These are phyloP conservation scores for Komagataella mondaviorum DNA, from an alignment of 805 yeast genomes.

Conservation along the genomic window DNA sequence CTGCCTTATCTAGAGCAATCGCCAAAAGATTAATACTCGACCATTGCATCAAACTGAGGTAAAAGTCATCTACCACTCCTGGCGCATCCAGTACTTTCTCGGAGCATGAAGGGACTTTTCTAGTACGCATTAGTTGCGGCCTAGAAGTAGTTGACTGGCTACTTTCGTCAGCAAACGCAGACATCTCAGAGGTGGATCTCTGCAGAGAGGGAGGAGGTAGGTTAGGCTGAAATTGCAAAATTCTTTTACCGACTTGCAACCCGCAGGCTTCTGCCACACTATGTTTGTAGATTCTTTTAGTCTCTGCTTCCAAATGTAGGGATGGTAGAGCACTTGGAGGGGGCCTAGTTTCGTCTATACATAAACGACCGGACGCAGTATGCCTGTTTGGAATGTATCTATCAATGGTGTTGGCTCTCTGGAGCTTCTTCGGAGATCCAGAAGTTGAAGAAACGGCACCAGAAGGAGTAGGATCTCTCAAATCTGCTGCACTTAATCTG, in stretches of 20 bases:
- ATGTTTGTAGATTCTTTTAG: conserved; percentile 47
- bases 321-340: conserved; percentile 26
- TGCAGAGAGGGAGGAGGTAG: conserved; percentile 39
- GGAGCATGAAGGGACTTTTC: conserved; percentile 77
- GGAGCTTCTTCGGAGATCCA: conserved; percentile 5
- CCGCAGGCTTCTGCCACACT: conserved; percentile 96
- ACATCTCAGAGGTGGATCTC: conserved; percentile 9
- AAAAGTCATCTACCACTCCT: conserved; percentile 85
- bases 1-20: conserved; percentile 71
- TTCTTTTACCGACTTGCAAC: conserved; percentile 64
- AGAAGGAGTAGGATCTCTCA: conserved; percentile 11
- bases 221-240: conserved; percentile 73
- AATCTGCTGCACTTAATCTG: conserved; percentile 7
- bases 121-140: conserved; percentile 35
- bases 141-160: conserved; percentile 12
- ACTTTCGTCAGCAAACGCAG: not conserved
- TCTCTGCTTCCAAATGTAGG: conserved; percentile 38
- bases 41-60: conserved; percentile 80
- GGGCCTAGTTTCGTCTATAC: conserved; percentile 23
- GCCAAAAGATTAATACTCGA: conserved; percentile 71
- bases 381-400: conserved; percentile 50
- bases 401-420: conserved; percentile 27
- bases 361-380: conserved; percentile 31
- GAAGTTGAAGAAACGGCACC: not conserved
- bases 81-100: conserved; percentile 95